phyloP scores from a whole-genome alignment of 495 filamentous ascomycete genomes.

The Penicillium paradoxum region DNA sequence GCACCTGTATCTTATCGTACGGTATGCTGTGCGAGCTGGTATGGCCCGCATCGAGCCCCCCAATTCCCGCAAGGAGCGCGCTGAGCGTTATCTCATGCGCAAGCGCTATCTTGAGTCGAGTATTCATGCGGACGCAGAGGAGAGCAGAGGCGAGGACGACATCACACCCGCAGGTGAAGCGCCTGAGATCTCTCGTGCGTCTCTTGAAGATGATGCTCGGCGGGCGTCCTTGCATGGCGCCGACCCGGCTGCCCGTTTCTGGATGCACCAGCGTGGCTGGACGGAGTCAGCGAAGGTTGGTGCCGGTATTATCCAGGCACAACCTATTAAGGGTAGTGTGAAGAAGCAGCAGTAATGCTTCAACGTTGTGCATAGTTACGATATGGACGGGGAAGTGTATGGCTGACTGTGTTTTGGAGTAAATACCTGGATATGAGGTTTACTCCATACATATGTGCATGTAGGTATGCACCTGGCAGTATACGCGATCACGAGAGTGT shows the following conservation, averaged over 20 bases:
- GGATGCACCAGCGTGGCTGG: conserved; percentile 61
- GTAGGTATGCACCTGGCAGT: too few species aligned
- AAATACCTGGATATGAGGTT: too few species aligned
- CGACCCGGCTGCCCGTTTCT: conserved; percentile 62
- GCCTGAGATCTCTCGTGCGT: conserved; percentile 35
- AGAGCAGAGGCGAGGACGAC: conserved; percentile 17
- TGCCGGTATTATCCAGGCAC: conserved; percentile 49
- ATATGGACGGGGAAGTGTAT: neutral
- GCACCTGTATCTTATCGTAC: conserved; percentile 72
- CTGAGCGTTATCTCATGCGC: conserved; percentile 67
- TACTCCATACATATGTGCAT: too few species aligned
- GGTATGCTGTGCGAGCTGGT: conserved; percentile 62
- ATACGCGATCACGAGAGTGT: neutral
- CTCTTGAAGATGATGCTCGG: conserved; percentile 67
- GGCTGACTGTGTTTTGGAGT: neutral
- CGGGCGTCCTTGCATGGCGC: conserved; percentile 44
- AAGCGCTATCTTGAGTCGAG: conserved; percentile 61
- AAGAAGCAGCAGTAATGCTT: conserved; percentile 55
- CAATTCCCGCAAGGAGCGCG: conserved; percentile 73
- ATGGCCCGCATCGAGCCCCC: conserved; percentile 80
- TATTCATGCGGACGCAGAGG: conserved; percentile 28
- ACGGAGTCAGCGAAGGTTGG: conserved; percentile 57
- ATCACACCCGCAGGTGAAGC: conserved; percentile 12
- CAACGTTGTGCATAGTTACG: neutral
- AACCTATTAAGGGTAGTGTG: conserved; percentile 31